Conservation (phyloP, 768 basidiomycete genomes). For the Daedaleopsis sinensis region DNA sequence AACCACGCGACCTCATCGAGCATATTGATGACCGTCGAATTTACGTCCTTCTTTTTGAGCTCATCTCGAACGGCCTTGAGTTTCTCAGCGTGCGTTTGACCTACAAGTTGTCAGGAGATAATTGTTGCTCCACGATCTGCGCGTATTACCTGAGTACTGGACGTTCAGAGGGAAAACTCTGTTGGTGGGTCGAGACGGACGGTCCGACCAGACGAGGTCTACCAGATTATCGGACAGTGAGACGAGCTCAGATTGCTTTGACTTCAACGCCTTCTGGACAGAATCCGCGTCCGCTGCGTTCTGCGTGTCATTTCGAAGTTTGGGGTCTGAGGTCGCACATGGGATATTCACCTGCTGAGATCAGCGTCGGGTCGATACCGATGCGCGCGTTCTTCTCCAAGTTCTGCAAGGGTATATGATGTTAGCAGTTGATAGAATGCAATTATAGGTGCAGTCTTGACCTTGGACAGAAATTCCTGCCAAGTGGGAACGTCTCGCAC, state of each 20-base stretch:
- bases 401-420: constrained; percentile 43
- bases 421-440: background rate
- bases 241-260: constrained; percentile 62
- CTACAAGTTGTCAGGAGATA: constrained; percentile 32
- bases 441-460: constrained; percentile 21
- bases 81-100: constrained; percentile 68
- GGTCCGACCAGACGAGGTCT: constrained; percentile 75
- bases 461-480: constrained; percentile 86
- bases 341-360: constrained; percentile 57
- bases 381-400: constrained; percentile 64
- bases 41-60: constrained; percentile 60
- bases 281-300: constrained; percentile 63
- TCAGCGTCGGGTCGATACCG: constrained; percentile 82
- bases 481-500: constrained; percentile 80
- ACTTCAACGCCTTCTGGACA: constrained; percentile 57
- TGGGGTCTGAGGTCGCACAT: background rate
- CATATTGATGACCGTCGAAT: constrained; percentile 81
- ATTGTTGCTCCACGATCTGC: background rate
- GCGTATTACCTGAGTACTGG: constrained; percentile 65
- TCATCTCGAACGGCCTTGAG: constrained; percentile 66
- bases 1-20: constrained; percentile 96
- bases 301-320: background rate
- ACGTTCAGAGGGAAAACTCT: constrained; percentile 69
- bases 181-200: constrained; percentile 71
- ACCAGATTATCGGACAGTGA: constrained; percentile 73